Percentiles rank a stretch among this genome's conserved stretches.
Conservation (phyloP, 2,329 filamentous ascomycete species). For the Ophiostoma piceae region DNA sequence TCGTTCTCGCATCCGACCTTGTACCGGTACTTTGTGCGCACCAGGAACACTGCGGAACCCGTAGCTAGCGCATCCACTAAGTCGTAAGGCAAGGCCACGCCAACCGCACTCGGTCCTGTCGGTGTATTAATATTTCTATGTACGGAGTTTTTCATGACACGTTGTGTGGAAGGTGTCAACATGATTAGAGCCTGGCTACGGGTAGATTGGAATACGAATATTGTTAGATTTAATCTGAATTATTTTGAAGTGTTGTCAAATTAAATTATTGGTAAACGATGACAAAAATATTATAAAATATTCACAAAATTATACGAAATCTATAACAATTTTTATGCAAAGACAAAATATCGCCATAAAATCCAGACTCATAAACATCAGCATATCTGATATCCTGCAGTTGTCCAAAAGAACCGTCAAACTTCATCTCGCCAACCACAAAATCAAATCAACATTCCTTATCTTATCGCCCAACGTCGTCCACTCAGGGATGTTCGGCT, state of each 20-base stretch:
- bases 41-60: constrained; percentile 10
- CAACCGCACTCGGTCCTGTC: not conserved
- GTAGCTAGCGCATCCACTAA: not conserved
- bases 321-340: not conserved
- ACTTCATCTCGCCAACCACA: not conserved
- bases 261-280: not conserved
- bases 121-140: constrained; percentile 1
- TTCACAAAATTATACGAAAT: not conserved
- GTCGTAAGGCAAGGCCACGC: constrained; percentile 4
- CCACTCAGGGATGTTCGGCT: not conserved
- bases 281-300: not conserved
- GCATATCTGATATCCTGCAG: not conserved
- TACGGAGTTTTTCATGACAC: constrained; percentile 5
- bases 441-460: constrained; percentile 11
- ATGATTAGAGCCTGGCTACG: not conserved
- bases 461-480: constrained; percentile 26
- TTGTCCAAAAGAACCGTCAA: not conserved
- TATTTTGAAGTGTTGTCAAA: not conserved
- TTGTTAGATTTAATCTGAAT: not conserved
- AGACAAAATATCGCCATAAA: no score
- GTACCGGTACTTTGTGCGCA: constrained; percentile 10
- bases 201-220: not conserved
- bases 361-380: not conserved
- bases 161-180: not conserved
- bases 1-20: not conserved